Evolutionary conservation across 2,329 filamentous ascomycete genomes (phyloP), one percentile per base, ranked within the genome.

Genomic region (Botryotinia narcissicola): DNA sequence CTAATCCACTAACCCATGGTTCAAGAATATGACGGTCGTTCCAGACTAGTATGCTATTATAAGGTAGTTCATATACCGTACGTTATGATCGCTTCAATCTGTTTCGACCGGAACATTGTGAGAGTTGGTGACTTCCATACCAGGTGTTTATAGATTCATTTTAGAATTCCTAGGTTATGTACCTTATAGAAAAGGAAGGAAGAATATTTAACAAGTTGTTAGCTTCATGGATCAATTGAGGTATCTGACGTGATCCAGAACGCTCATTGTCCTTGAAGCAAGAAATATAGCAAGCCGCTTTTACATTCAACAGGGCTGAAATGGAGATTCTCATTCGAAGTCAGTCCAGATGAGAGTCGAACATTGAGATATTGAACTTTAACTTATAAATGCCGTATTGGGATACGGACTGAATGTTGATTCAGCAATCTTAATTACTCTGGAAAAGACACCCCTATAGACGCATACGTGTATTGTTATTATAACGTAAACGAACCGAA

Each of bases 241-340:
- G n/a, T 18, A 25, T 51, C 44, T 66, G 63, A 67, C 63, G 46
- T 67, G 64, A 68, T 68, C 35, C 5, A 44, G 32, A 10, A 44
- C 32, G 25, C 63, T 40, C 64, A 29, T 40, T 29, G 10, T 25
- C 25, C 35, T 68, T 54, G 25, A 68, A 67, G 54, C 64, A 67
- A 48, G 64, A 67, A 51, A 67, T 8, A 54, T 54, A 54, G 62
- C 29, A 42, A 68, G 64, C 35, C 35, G 48, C 64, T 68, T 54
- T 68, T 22, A 68, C 6, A 42, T 29, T 42, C 20, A n/a, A 40
- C 64, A 68, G 64, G 46, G 44, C 42, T 48, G 62, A 66, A 18
- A 48, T 66, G 29, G 62, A 7, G 25, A 37, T 51, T 51, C 35
- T 29, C 22, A 51, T 51, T 51, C 32, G 4, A 66, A 35, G 44